Evolutionary conservation across 2,329 filamentous ascomycete species (phyloP).

Genomic region (Clonostachys chloroleuca): DNA sequence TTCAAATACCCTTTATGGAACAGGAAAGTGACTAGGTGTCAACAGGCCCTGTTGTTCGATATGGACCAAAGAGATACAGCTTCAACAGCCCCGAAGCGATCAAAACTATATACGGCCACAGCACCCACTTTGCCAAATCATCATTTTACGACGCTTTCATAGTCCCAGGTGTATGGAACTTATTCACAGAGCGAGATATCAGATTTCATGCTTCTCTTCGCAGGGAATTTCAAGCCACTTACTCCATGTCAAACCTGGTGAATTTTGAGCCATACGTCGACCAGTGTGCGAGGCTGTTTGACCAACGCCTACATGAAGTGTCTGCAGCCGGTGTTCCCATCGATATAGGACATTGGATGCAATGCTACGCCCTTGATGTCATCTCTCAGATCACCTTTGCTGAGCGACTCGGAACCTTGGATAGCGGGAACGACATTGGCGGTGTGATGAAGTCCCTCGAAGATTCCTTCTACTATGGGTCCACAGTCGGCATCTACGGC

Average conservation of each 20-base stretch:
- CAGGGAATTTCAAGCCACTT: constrained; percentile 17
- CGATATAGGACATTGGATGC: constrained; percentile 25
- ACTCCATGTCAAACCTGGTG: constrained; percentile 23
- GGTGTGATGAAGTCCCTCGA: constrained; percentile 17
- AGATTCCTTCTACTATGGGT: constrained; percentile 12
- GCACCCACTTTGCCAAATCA: constrained; percentile 22
- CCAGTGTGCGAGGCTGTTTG: constrained; percentile 18
- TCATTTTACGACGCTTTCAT: constrained; percentile 21
- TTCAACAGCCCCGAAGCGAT: constrained; percentile 32
- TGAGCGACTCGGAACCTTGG: constrained; percentile 26
- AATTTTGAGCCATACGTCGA: constrained; percentile 25
- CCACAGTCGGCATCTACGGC: constrained; percentile 14
- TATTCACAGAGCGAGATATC: constrained; percentile 21
- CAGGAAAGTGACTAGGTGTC: background rate
- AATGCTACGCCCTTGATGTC: constrained; percentile 34
- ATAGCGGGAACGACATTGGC: constrained; percentile 22
- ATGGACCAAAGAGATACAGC: constrained; percentile 41
- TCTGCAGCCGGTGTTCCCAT: constrained; percentile 7
- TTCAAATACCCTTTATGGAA: background rate
- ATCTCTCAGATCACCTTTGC: constrained; percentile 27
- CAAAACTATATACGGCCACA: constrained; percentile 24
- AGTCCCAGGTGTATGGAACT: constrained; percentile 10
- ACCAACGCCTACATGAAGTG: constrained; percentile 17
- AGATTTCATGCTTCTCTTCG: constrained; percentile 16
- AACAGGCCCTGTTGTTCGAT: constrained; percentile 31